Conservation (phyloP, 2,329 filamentous ascomycete genomes). For the Emergomyces orientalis region DNA sequence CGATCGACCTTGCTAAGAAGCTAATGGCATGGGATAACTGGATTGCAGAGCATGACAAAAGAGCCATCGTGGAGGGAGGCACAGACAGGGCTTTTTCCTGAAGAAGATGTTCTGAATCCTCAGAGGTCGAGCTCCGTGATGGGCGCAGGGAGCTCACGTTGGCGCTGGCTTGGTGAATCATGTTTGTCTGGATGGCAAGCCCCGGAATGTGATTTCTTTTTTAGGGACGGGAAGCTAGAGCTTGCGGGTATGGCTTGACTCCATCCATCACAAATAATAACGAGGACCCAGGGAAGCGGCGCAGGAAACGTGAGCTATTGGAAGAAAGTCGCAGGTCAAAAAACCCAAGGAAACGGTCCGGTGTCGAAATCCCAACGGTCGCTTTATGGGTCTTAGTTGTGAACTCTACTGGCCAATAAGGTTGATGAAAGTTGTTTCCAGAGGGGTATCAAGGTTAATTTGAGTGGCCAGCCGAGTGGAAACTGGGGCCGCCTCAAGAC, state of each 20-base stretch:
- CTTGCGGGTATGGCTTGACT: background rate
- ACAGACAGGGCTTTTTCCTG: background rate
- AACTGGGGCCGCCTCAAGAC: background rate
- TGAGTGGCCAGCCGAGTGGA: background rate
- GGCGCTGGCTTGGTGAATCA: background rate
- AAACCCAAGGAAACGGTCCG: background rate
- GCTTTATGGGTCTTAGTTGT: background rate
- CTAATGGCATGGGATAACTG: background rate
- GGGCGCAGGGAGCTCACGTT: background rate
- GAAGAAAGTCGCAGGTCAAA: background rate
- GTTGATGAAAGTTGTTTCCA: background rate
- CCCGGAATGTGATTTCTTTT: background rate
- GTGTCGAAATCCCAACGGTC: background rate
- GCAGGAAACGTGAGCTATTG: background rate
- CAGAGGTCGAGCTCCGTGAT: background rate
- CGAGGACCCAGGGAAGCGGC: background rate
- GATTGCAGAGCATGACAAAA: background rate
- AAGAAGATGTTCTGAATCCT: background rate
- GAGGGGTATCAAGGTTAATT: background rate
- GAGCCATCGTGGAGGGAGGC: background rate
- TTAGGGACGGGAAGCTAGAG: background rate
- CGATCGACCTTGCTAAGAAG: conserved; percentile 1
- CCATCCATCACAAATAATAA: background rate
- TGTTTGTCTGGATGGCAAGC: background rate
- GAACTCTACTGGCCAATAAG: background rate